Percentiles rank a stretch among this genome's conserved stretches.
These are phyloP conservation scores for Penicillium sp. DNA, from an alignment of 2,329 filamentous ascomycete species.

Conservation along the genomic window DNA sequence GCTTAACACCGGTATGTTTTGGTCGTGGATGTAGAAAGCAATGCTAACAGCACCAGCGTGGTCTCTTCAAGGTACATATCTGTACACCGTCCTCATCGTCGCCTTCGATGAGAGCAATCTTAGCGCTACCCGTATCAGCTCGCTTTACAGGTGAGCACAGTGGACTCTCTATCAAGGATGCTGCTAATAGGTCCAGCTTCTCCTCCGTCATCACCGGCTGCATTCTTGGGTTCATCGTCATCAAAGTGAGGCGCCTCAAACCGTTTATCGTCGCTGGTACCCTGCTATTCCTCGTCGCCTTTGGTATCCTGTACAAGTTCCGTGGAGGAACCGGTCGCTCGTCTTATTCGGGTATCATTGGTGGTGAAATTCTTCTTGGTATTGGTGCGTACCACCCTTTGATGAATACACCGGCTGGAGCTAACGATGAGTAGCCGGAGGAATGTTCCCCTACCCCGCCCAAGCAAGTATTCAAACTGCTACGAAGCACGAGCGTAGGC, in stretches of 20 bases:
- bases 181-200: conserved; percentile 41
- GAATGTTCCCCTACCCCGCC: conserved; percentile 62
- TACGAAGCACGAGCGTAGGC: conserved; percentile 53
- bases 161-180: neutral
- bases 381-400: conserved; percentile 46
- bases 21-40: conserved; percentile 30
- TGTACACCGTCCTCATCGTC: conserved; percentile 67
- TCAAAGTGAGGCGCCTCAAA: conserved; percentile 64
- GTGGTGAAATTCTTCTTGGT: conserved; percentile 66
- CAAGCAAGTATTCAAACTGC: conserved; percentile 58
- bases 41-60: conserved; percentile 46
- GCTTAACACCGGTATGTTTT: conserved; percentile 31
- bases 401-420: neutral
- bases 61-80: conserved; percentile 68
- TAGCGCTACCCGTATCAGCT: conserved; percentile 63
- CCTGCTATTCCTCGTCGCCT: conserved; percentile 66
- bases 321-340: conserved; percentile 56
- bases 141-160: conserved; percentile 56
- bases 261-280: conserved; percentile 67
- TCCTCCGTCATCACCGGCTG: conserved; percentile 63
- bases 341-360: conserved; percentile 63
- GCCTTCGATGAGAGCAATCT: conserved; percentile 64
- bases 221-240: conserved; percentile 62
- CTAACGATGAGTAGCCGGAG: conserved; percentile 50
- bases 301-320: conserved; percentile 67